Percentiles rank a stretch among this genome's conserved stretches.
Evolutionary conservation across 768 basidiomycete species (phyloP).

Genomic region (Termitomyces heimii): DNA sequence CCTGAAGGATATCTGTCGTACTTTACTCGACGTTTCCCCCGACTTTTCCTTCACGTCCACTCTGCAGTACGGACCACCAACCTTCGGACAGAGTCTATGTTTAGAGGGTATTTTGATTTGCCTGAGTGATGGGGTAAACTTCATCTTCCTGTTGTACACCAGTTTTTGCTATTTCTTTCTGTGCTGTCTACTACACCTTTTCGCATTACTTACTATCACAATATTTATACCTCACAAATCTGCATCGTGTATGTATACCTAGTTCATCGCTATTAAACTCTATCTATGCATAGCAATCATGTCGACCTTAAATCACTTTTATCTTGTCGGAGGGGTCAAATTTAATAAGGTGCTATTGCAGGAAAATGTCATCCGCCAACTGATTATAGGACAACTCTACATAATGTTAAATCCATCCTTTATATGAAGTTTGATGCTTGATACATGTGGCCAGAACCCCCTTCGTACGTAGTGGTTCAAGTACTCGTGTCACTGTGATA

Average conservation of each 20-base stretch:
- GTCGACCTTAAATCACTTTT: neutral
- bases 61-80: conserved; percentile 66
- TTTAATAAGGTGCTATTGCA: neutral
- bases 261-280: neutral
- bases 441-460: too few relatives aligned
- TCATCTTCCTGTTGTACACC: neutral
- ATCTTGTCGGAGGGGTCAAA: neutral
- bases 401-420: neutral
- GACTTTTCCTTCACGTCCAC: conserved; percentile 88
- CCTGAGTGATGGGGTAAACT: conserved; percentile 16
- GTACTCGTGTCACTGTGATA: too few relatives aligned
- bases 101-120: conserved; percentile 83
- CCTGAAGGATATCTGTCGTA: conserved; percentile 90
- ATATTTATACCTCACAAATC: neutral
- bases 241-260: conserved; percentile 1
- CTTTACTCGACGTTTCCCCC: conserved; percentile 91
- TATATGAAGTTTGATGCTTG: too few relatives aligned
- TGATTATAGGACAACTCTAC: neutral
- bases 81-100: conserved; percentile 84
- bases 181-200: neutral
- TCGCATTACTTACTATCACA: neutral
- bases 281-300: neutral
- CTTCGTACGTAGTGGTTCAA: too few relatives aligned
- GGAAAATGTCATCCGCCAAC: neutral
- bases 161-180: neutral